Conservation (phyloP, 345 rosid species). For the Rhodamnia argentea region DNA sequence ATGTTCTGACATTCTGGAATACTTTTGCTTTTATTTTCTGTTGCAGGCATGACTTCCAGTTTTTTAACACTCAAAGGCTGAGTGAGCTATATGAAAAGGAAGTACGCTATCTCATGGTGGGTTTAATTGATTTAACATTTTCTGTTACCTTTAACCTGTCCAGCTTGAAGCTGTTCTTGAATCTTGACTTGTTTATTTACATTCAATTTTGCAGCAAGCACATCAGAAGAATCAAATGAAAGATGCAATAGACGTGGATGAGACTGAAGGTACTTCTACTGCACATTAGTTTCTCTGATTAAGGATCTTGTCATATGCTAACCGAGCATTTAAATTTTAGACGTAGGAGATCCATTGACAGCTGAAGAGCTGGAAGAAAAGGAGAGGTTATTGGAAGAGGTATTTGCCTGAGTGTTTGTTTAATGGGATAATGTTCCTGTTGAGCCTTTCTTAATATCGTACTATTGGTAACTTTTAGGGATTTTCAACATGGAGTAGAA, state of each 20-base stretch:
- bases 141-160: not conserved
- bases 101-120: constrained; percentile 92
- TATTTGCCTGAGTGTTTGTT: constrained; percentile 7
- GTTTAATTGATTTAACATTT: not conserved
- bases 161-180: not conserved
- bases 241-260: constrained; percentile 91
- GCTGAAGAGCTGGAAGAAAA: constrained; percentile 97
- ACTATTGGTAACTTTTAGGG: constrained; percentile 38
- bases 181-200: not conserved
- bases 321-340: constrained; percentile 20
- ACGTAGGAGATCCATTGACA: constrained; percentile 87
- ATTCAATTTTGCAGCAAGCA: constrained; percentile 52
- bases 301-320: not conserved
- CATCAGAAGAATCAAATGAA: constrained; percentile 96
- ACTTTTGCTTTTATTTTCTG: not conserved
- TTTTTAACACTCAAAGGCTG: constrained; percentile 91
- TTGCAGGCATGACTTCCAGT: constrained; percentile 91
- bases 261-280: constrained; percentile 68
- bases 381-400: constrained; percentile 86
- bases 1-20: not conserved
- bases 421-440: not conserved
- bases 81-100: constrained; percentile 96
- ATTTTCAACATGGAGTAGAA: constrained; percentile 94
- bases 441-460: constrained; percentile 2
- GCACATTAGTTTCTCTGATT: not conserved